Conservation (phyloP, 306 rosid genomes). For the Vachellia collinsii region DNA sequence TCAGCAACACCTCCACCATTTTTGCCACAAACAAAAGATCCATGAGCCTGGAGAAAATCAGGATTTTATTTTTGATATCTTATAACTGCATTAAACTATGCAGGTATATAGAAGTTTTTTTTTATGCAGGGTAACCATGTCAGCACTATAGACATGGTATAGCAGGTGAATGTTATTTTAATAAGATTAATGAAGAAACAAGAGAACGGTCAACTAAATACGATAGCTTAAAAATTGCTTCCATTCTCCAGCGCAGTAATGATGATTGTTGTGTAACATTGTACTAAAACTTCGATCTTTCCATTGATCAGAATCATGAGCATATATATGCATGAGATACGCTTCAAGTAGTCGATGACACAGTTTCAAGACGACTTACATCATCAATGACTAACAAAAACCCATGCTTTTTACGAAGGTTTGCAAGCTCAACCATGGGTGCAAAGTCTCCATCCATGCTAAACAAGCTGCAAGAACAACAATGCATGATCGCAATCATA, state of each 20-base stretch:
- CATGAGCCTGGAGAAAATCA: slow-evolving; percentile 76
- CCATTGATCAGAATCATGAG: slow-evolving; percentile 19
- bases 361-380: slow-evolving; percentile 56
- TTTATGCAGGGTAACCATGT: slow-evolving; percentile 23
- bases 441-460: slow-evolving; percentile 99
- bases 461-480: slow-evolving; percentile 74
- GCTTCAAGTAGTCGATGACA: slow-evolving; percentile 43
- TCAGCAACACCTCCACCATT: slow-evolving; percentile 98
- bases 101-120: slow-evolving; percentile 34
- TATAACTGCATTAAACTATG: slow-evolving; percentile 3
- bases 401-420: slow-evolving; percentile 71
- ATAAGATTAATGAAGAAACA: not conserved
- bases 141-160: slow-evolving; percentile 4
- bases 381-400: slow-evolving; percentile 91
- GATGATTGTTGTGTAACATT: not conserved
- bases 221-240: not conserved
- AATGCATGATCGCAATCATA: slow-evolving; percentile 16
- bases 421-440: slow-evolving; percentile 77
- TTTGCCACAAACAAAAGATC: slow-evolving; percentile 88
- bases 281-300: not conserved
- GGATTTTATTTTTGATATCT: slow-evolving; percentile 21
- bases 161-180: not conserved
- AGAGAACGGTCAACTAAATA: not conserved
- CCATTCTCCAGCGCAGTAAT: not conserved
- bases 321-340: slow-evolving; percentile 1